phyloP scores from a whole-genome alignment of 495 filamentous ascomycete species.

The Penicillium flavigenum region DNA sequence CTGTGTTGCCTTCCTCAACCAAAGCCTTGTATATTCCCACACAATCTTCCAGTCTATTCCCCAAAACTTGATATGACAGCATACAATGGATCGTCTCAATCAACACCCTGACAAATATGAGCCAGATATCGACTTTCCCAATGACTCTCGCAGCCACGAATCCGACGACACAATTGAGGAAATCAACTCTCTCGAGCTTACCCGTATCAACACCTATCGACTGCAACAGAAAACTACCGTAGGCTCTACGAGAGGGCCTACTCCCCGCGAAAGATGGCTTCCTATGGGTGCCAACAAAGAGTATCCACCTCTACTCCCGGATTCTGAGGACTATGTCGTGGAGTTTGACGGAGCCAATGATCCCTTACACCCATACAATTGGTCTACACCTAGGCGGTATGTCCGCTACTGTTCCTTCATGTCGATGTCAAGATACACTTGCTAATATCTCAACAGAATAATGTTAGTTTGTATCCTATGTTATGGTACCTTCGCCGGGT shows the following conservation, averaged over 20 bases:
- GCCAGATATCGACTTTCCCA: background rate
- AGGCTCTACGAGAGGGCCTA: constrained; percentile 28
- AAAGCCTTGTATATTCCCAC: background rate
- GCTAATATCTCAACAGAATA: background rate
- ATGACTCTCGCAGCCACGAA: constrained; percentile 9
- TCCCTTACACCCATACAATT: constrained; percentile 48
- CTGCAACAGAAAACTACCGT: constrained; percentile 32
- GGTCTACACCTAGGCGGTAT: constrained; percentile 31
- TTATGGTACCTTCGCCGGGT: constrained; percentile 46
- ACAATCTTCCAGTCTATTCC: background rate
- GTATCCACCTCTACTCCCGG: constrained; percentile 45
- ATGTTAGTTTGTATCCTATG: constrained; percentile 31
- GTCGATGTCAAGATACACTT: background rate
- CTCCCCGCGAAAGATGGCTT: constrained; percentile 30
- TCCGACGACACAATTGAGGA: constrained; percentile 14
- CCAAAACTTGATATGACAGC: background rate
- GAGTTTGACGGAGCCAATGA: constrained; percentile 39
- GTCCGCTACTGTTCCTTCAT: constrained; percentile 5
- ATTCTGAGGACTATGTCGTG: constrained; percentile 51
- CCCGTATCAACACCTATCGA: constrained; percentile 33
- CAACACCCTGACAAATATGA: constrained; percentile 1
- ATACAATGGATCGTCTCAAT: background rate
- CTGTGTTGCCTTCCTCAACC: background rate
- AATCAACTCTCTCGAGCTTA: constrained; percentile 23
- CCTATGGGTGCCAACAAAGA: constrained; percentile 38